These are phyloP conservation scores for Trichoderma orchidacearum DNA, from an alignment of 495 filamentous ascomycete species.

Conservation along the genomic window DNA sequence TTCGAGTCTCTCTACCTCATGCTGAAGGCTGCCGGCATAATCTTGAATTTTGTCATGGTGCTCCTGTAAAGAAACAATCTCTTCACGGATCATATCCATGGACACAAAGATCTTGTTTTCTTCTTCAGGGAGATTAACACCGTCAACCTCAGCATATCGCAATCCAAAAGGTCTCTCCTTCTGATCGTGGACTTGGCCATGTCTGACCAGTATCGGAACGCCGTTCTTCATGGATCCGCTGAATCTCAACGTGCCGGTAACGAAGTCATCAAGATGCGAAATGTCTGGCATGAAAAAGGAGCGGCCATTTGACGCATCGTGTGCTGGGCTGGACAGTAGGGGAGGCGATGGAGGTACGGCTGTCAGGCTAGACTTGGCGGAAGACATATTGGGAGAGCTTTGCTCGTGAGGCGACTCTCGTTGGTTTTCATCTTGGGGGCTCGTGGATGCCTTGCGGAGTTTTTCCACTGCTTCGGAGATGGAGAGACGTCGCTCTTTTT, in stretches of 20 bases:
- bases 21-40: conserved; percentile 32
- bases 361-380: conserved; percentile 2
- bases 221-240: conserved; percentile 26
- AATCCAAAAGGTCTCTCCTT: conserved; percentile 13
- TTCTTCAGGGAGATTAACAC: conserved; percentile 24
- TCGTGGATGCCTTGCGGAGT: not conserved
- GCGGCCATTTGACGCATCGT: conserved; percentile 6
- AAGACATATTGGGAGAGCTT: not conserved
- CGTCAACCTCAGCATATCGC: conserved; percentile 24
- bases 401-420: not conserved
- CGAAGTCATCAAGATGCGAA: conserved; percentile 19
- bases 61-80: conserved; percentile 32
- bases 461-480: not conserved
- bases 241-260: conserved; percentile 19
- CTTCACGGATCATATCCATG: conserved; percentile 40
- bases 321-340: not conserved
- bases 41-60: conserved; percentile 33
- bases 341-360: not conserved
- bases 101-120: conserved; percentile 37
- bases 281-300: conserved; percentile 21
- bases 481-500: not conserved
- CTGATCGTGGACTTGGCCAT: conserved; percentile 19
- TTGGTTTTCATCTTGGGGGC: not conserved
- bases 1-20: conserved; percentile 29
- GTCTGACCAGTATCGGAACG: conserved; percentile 30